Evolutionary conservation across 1,284 basidiomycete genomes (phyloP), one percentile per base, ranked within the genome.

Genomic region (Naganishia sp.): DNA sequence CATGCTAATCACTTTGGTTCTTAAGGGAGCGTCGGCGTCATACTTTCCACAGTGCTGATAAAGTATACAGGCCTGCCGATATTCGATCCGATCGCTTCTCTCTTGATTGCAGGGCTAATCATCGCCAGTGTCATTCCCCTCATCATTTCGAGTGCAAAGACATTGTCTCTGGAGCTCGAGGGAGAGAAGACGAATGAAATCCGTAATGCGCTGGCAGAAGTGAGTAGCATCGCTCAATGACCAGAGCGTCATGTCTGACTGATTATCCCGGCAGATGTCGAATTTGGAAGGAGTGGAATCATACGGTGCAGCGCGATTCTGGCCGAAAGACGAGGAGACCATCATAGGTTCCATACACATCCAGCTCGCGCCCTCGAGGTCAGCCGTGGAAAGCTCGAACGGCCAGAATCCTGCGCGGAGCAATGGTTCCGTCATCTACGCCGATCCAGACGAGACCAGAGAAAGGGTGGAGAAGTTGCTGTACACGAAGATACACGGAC

Each of bases 1-100:
- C 9, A 25, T 16, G 9, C 36, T 55, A 7, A 52, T 33, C n/a
- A 0, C 11, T 21, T 44, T 10, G 13, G 3, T 9, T n/a, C 43
- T 13, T 9, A 42, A 49, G 25, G 71, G 15, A 70, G 67, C 11
- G 94, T 99, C 21, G 96, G 96, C n/a, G 96, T 99, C 9, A 99
- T 99, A 75, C 86, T 98, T 63, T 98, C 94, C 25, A 99, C 96
- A 3, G 82, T 99, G 16, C 84, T 99, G 67, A 99, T 99, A 71
- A 88, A 95, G 73, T 88, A 88, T 68, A 99, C 96, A 73, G 95
- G 95, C n/a, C 99, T 94, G 94, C 99, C 96, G 2, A 94, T 94
- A 18, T 99, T 98, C 76, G 96, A 99, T 79, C 96, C 96, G 2
- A 94, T 99, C 69, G 96, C 96, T 0, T 96, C 93, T 11, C 82